A percentile compares a stretch with the other conserved stretches of the same genome.
Conservation (phyloP, 768 basidiomycete genomes). For the Pisolithus tinctorius region DNA sequence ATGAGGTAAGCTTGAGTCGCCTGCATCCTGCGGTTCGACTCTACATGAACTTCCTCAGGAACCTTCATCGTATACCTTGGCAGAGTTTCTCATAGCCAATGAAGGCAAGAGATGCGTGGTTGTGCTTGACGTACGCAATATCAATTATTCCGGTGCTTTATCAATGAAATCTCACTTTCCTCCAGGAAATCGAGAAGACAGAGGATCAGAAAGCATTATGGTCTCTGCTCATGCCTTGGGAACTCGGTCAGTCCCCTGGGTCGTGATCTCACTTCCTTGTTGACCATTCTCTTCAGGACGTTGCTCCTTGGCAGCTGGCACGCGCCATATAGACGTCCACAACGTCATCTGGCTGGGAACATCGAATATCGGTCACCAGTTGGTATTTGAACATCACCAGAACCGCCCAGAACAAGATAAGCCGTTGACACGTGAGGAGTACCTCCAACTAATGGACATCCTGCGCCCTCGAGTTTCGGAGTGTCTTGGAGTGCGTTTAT, state of each 20-base stretch:
- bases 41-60: constrained; percentile 33
- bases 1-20: constrained; percentile 44
- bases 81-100: constrained; percentile 70
- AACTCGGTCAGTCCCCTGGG: constrained; percentile 44
- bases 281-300: constrained; percentile 36
- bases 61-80: constrained; percentile 57
- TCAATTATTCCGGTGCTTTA: constrained; percentile 3
- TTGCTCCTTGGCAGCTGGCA: constrained; percentile 69
- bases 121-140: constrained; percentile 63
- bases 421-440: constrained; percentile 61
- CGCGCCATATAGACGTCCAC: constrained; percentile 66
- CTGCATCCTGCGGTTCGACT: not conserved
- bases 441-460: constrained; percentile 58
- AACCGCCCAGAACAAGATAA: constrained; percentile 44
- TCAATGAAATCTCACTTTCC: constrained; percentile 2
- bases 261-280: not conserved
- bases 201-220: constrained; percentile 65
- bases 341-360: constrained; percentile 84
- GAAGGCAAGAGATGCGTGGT: constrained; percentile 83
- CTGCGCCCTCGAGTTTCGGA: constrained; percentile 66
- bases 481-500: constrained; percentile 59
- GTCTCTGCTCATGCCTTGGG: constrained; percentile 83
- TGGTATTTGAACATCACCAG: constrained; percentile 63
- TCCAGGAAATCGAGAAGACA: constrained; percentile 81
- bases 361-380: constrained; percentile 73